Conservation (phyloP, 1,284 basidiomycete species). For the Neonothopanus nambi region DNA sequence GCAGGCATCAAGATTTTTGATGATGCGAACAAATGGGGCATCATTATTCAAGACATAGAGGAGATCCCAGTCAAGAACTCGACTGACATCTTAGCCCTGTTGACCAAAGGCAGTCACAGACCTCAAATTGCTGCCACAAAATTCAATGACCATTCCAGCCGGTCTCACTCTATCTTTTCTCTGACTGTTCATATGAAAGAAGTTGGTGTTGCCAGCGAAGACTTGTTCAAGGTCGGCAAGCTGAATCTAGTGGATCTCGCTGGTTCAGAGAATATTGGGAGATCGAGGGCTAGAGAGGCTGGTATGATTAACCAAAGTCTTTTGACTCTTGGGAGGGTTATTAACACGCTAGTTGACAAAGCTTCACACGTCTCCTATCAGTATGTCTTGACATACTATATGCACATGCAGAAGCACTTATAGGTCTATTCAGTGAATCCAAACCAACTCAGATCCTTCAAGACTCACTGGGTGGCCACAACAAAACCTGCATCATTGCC, state of each 20-base stretch:
- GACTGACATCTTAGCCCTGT: conserved; percentile 81
- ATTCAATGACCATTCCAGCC: conserved; percentile 97
- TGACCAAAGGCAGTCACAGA: conserved; percentile 88
- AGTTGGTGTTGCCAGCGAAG: conserved; percentile 76
- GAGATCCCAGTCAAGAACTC: conserved; percentile 86
- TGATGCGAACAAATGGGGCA: conserved; percentile 83
- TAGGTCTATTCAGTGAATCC: conserved; percentile 56
- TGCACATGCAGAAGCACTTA: background rate
- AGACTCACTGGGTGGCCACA: conserved; percentile 97
- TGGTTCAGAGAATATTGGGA: conserved; percentile 96
- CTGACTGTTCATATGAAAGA: conserved; percentile 95
- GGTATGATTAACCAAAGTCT: conserved; percentile 99
- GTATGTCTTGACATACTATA: conserved; percentile 34
- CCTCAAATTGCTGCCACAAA: conserved; percentile 96
- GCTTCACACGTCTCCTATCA: conserved; percentile 93
- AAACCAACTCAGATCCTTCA: conserved; percentile 97
- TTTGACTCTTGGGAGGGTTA: conserved; percentile 93
- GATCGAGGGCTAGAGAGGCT: conserved; percentile 92
- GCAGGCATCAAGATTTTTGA: conserved; percentile 89
- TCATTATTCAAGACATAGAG: conserved; percentile 94
- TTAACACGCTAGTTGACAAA: conserved; percentile 94
- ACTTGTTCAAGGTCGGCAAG: conserved; percentile 91
- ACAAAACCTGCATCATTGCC: conserved; percentile 98
- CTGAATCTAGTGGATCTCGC: conserved; percentile 97
- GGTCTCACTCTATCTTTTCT: conserved; percentile 98